Conservation (phyloP, 1,139 yeast species). For the Meyerozyma smithsonii region DNA sequence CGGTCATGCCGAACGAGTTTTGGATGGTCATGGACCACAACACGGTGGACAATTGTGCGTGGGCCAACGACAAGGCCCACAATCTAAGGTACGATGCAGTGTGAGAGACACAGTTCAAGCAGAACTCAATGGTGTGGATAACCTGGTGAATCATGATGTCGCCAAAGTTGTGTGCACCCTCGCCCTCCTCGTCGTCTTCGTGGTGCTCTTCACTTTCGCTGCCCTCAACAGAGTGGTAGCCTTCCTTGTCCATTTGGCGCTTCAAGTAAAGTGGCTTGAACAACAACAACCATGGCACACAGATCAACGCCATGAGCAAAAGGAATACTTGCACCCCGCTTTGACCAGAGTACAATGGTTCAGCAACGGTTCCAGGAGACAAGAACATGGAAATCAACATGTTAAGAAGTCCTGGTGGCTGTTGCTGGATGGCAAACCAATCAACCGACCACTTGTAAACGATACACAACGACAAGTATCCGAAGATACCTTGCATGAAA, state of each 20-base stretch:
- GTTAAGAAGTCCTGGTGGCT: constrained; percentile 77
- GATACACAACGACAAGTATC: constrained; percentile 67
- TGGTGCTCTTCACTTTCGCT: constrained; percentile 16
- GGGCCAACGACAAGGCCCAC: constrained; percentile 78
- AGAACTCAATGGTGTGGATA: constrained; percentile 74
- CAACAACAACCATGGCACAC: constrained; percentile 74
- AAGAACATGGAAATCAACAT: constrained; percentile 81
- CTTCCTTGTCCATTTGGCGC: constrained; percentile 29
- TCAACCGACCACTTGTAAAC: constrained; percentile 76
- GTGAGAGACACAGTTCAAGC: constrained; percentile 73
- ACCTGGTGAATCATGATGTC: constrained; percentile 78
- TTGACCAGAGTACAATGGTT: constrained; percentile 62
- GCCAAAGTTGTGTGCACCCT: constrained; percentile 59
- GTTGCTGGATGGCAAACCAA: constrained; percentile 64
- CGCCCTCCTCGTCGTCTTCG: constrained; percentile 47
- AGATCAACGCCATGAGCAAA: constrained; percentile 55
- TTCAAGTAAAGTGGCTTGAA: constrained; percentile 56
- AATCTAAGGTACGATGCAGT: constrained; percentile 74
- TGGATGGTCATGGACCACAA: constrained; percentile 77
- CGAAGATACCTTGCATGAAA: constrained; percentile 82
- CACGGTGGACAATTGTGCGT: constrained; percentile 71
- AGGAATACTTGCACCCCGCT: constrained; percentile 55
- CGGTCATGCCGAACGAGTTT: constrained; percentile 48
- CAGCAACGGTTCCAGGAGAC: constrained; percentile 70
- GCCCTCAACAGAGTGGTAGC: constrained; percentile 17